These are phyloP conservation scores for Entophlyctis luteolus DNA, from an alignment of 192 early-diverging fungal genomes.

Conservation along the genomic window DNA sequence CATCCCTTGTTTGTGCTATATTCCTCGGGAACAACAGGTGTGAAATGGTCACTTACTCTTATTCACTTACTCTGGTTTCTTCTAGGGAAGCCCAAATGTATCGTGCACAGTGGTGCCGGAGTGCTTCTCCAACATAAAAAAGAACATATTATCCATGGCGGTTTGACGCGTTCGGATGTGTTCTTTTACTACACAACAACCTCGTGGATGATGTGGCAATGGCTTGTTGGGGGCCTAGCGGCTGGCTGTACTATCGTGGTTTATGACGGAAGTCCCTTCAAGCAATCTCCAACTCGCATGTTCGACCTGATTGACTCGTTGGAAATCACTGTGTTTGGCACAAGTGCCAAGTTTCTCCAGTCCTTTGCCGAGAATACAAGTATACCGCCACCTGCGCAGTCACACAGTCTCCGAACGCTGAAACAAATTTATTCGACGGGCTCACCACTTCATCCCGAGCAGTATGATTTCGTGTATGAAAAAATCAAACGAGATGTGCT, in stretches of 20 bases:
- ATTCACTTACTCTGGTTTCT: neutral
- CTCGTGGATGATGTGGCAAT: conserved; percentile 98
- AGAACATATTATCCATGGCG: conserved; percentile 86
- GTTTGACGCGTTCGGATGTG: conserved; percentile 69
- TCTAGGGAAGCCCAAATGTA: conserved; percentile 85
- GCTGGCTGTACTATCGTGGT: conserved; percentile 75
- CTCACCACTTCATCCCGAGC: conserved; percentile 87
- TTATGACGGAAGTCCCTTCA: conserved; percentile 94
- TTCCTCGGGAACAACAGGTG: conserved; percentile 83
- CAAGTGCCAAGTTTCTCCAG: conserved; percentile 94
- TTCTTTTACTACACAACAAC: conserved; percentile 70
- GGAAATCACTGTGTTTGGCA: conserved; percentile 84
- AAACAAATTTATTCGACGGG: conserved; percentile 88
- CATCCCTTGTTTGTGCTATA: conserved; percentile 91
- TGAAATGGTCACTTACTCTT: neutral
- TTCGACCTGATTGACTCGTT: conserved; percentile 77
- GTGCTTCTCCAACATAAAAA: conserved; percentile 88
- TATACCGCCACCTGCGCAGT: conserved; percentile 54
- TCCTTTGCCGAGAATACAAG: conserved; percentile 70
- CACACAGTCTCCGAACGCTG: conserved; percentile 60
- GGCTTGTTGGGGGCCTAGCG: conserved; percentile 77
- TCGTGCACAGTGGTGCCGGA: conserved; percentile 90
- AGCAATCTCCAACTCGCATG: conserved; percentile 66
- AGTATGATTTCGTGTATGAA: conserved; percentile 86
- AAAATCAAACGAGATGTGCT: conserved; percentile 80